Evolutionary conservation across 345 rosid genomes (phyloP), one percentile per base, ranked within the genome.

Genomic region (Rubroshorea leprosula): DNA sequence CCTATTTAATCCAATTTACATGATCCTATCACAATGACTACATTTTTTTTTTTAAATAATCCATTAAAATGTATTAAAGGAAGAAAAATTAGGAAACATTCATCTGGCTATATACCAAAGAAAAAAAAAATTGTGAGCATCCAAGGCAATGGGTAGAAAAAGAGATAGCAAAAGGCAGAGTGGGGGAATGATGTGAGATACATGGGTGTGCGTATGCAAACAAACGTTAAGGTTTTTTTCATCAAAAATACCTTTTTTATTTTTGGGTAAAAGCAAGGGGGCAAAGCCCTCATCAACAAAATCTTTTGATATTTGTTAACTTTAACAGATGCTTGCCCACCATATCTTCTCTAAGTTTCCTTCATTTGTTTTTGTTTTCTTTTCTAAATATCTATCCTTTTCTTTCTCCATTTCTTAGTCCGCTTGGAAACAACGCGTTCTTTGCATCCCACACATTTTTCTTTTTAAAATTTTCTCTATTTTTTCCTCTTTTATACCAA

Each of bases 371-470:
- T 59, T 12, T 2, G 22, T 23, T 17, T 58, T 65, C 51, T 49
- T 51, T 12, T 54, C 27, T 60, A 45, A 59, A 50, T 66, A 55
- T 60, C 38, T 58, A 23, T 47, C 60, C 54, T 63, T 68, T 57
- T 68, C 74, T 59, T 58, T 43, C 57, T 61, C 67, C 66, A 56
- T 65, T 68, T 46, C 53, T 58, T 75, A 71, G 78, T 79, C 85
- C 70, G 95, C 95, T 80, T 87, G 76, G 55, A 73, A 74, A 79
- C 85, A 77, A 87, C 89, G 95, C 95, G 61, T 78, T 76, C 84
- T 54, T 66, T 70, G 49, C 64, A 48, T 55, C 76, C 87, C 87
- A 70, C 84, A 68, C 58, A 67, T 63, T 23, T 69, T 51, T 26
- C 54, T 19, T 22, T 48, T 6, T 15, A 14, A 17, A 7, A 23